These are phyloP conservation scores for Yamadazyma paraphyllophila DNA, from an alignment of 805 yeast species.

Conservation along the genomic window DNA sequence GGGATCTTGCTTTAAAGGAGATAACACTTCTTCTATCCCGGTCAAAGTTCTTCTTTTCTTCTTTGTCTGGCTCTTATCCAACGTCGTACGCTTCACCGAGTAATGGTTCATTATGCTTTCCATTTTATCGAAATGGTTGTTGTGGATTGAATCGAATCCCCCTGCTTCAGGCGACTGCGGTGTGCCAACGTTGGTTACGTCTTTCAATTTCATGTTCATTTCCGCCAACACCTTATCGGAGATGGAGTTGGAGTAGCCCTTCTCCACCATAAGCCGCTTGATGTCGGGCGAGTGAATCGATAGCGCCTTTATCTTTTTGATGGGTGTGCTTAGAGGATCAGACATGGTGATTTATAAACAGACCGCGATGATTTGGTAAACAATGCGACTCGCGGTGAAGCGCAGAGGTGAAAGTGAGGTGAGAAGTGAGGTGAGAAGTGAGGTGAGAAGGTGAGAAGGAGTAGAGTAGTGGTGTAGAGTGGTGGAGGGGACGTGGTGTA, in stretches of 20 bases:
- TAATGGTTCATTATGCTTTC: conserved; percentile 50
- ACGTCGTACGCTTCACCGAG: conserved; percentile 30
- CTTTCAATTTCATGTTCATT: conserved; percentile 32
- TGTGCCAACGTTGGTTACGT: conserved; percentile 8
- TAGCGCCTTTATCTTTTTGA: conserved; percentile 34
- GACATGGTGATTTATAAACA: background rate
- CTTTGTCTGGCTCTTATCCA: conserved; percentile 1
- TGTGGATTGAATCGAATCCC: conserved; percentile 8
- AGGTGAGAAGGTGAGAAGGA: background rate
- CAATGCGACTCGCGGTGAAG: background rate
- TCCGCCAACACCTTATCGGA: conserved; percentile 46
- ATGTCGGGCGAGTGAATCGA: conserved; percentile 31
- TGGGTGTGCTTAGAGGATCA: conserved; percentile 37
- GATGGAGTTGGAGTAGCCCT: conserved; percentile 48
- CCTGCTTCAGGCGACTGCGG: conserved; percentile 5
- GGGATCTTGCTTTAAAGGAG: conserved; percentile 3
- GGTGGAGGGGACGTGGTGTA: too few relatives aligned
- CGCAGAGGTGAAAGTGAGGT: too few relatives aligned
- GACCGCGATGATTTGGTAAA: background rate
- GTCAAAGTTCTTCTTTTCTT: conserved; percentile 37
- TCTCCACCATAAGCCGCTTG: conserved; percentile 33
- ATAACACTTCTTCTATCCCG: conserved; percentile 36
- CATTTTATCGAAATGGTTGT: conserved; percentile 40
- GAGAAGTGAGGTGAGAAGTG: background rate
- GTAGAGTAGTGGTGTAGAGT: too few relatives aligned